These are phyloP conservation scores for Suillus plorans DNA, from an alignment of 768 basidiomycete genomes.

Conservation along the genomic window DNA sequence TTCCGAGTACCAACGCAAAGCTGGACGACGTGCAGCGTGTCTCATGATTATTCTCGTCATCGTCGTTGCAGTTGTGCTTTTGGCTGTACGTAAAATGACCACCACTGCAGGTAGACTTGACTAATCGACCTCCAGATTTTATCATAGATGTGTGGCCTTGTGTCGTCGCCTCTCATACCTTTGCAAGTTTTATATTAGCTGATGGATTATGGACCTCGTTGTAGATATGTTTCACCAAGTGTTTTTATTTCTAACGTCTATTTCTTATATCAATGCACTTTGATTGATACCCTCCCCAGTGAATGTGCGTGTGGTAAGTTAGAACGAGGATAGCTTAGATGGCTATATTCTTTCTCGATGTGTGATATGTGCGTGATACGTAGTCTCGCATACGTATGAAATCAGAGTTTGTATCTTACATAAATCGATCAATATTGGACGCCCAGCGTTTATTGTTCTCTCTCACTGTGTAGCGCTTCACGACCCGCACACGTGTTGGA, in stretches of 20 bases:
- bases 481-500: background rate
- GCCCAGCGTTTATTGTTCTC: background rate
- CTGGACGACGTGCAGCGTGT: slow-evolving; percentile 87
- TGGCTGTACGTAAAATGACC: slow-evolving; percentile 68
- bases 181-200: background rate
- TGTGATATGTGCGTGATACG: background rate
- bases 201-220: background rate
- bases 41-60: slow-evolving; percentile 84
- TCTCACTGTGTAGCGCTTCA: background rate
- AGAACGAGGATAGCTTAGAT: background rate
- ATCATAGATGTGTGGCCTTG: slow-evolving; percentile 6
- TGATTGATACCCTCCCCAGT: background rate
- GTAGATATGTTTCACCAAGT: slow-evolving; percentile 3
- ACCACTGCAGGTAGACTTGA: slow-evolving; percentile 5
- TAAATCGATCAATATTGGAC: background rate
- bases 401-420: background rate
- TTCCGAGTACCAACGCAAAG: slow-evolving; percentile 91
- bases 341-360: background rate
- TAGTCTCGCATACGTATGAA: background rate
- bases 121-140: background rate
- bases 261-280: slow-evolving; percentile 4
- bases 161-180: slow-evolving; percentile 32
- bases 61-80: slow-evolving; percentile 83
- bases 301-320: background rate
- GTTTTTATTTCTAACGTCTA: slow-evolving; percentile 29